These are phyloP conservation scores for Immersiporthe knoxdaviesiana DNA, from an alignment of 2,329 filamentous ascomycete species.

Conservation along the genomic window DNA sequence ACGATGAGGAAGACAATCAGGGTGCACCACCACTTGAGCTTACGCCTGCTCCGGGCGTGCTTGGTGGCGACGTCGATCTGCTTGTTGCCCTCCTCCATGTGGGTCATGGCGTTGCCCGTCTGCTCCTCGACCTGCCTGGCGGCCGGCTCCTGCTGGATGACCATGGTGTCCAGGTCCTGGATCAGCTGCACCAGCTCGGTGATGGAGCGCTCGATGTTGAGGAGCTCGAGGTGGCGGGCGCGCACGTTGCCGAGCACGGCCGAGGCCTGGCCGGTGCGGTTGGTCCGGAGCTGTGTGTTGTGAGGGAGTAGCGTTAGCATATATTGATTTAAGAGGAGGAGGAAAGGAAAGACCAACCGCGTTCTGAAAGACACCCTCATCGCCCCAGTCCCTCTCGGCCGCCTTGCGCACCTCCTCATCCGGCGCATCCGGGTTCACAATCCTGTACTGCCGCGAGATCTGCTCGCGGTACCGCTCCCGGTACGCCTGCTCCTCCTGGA, in stretches of 20 bases:
- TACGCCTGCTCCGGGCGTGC: conserved; percentile 67
- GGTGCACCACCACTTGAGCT: conserved; percentile 82
- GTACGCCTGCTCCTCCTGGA: conserved; percentile 72
- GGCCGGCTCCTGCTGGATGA: conserved; percentile 71
- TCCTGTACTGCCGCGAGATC: conserved; percentile 78
- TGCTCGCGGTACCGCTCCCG: conserved; percentile 74
- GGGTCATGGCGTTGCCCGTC: conserved; percentile 65
- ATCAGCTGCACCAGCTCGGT: conserved; percentile 72
- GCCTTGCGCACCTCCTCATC: conserved; percentile 73
- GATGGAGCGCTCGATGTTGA: conserved; percentile 77
- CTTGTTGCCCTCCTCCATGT: conserved; percentile 70
- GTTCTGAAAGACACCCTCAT: conserved; percentile 81
- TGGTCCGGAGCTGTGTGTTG: conserved; percentile 67
- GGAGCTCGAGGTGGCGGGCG: conserved; percentile 81
- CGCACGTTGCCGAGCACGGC: conserved; percentile 78
- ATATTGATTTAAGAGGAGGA: background rate
- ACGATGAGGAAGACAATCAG: conserved; percentile 63
- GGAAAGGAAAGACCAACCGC: conserved; percentile 61
- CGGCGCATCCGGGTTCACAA: conserved; percentile 80
- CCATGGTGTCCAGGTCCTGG: conserved; percentile 73
- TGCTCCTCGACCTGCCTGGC: conserved; percentile 66
- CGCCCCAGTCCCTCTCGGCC: conserved; percentile 71
- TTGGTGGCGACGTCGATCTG: conserved; percentile 71
- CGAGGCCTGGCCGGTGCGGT: conserved; percentile 73
- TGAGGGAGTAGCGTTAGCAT: background rate